A percentile compares a stretch with the other conserved stretches of the same genome.
Conservation (phyloP, 768 basidiomycete species). For the Dendrothele bispora region DNA sequence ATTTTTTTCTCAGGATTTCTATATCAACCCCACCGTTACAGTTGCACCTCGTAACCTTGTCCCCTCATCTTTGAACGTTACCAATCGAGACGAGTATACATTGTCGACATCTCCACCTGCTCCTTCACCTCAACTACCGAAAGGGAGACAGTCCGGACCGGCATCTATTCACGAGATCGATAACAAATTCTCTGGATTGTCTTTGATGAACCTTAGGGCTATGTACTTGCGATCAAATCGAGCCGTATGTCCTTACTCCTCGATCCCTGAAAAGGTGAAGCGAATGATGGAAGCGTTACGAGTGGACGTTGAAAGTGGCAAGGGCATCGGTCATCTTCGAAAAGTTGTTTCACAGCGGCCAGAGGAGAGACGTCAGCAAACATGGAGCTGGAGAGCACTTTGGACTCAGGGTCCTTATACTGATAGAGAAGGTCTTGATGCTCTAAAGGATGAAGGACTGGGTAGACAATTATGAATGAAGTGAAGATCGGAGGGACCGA, state of each 20-base stretch:
- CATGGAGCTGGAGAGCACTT: neutral
- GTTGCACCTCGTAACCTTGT: neutral
- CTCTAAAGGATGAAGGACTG: conserved; percentile 5
- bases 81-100: too few relatives aligned
- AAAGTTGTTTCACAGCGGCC: neutral
- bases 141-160: too few relatives aligned
- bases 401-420: conserved; percentile 3
- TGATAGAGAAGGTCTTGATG: neutral
- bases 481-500: too few relatives aligned
- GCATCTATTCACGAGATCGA: too few relatives aligned
- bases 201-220: neutral
- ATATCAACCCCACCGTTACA: neutral
- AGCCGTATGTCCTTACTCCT: conserved; percentile 1
- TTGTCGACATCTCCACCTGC: neutral
- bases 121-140: neutral
- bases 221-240: conserved; percentile 6
- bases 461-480: too few relatives aligned
- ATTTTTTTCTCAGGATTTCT: too few relatives aligned
- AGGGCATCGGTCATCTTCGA: neutral
- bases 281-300: neutral
- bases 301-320: conserved; percentile 4
- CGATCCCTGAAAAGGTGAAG: neutral
- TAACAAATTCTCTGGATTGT: too few relatives aligned
- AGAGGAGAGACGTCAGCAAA: too few relatives aligned
- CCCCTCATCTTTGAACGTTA: neutral